Conservation (phyloP, 129 eudicot genomes). For the Arctium minus region DNA sequence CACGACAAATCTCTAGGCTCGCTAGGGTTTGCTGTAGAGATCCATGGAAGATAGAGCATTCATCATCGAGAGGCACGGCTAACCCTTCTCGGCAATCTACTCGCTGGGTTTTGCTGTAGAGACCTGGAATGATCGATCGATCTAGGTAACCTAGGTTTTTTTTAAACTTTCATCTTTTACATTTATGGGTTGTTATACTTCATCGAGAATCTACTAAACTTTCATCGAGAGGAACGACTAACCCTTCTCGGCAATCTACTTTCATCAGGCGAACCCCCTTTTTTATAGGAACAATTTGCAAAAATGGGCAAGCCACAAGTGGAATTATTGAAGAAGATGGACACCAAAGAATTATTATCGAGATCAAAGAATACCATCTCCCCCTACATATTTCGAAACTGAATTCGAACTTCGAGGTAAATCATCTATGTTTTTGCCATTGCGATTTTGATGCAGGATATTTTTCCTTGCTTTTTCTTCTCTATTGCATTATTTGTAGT, state of each 20-base stretch:
- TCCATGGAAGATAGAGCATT: no score
- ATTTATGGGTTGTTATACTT: no score
- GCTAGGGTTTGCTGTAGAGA: no score
- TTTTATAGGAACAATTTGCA: neutral
- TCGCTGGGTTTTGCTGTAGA: no score
- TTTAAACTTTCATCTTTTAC: no score
- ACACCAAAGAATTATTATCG: constrained; percentile 37
- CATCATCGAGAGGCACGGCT: no score
- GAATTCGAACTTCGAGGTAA: constrained; percentile 40
- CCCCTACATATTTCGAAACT: constrained; percentile 40
- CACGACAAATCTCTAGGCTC: no score
- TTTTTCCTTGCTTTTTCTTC: neutral
- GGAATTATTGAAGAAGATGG: constrained; percentile 41
- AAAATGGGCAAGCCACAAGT: constrained; percentile 35
- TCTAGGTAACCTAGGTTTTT: no score
- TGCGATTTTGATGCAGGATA: neutral
- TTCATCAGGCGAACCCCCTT: constrained; percentile 2
- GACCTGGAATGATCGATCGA: constrained; percentile 52
- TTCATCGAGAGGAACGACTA: no score
- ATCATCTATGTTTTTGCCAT: neutral
- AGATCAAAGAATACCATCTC: constrained; percentile 38
- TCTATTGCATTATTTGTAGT: neutral
- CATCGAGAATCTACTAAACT: no score
- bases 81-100: no score
- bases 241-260: no score